A percentile compares a stretch with the other conserved stretches of the same genome.
phyloP scores from a whole-genome alignment of 129 eudicot species.

The Flaveria brownii region DNA sequence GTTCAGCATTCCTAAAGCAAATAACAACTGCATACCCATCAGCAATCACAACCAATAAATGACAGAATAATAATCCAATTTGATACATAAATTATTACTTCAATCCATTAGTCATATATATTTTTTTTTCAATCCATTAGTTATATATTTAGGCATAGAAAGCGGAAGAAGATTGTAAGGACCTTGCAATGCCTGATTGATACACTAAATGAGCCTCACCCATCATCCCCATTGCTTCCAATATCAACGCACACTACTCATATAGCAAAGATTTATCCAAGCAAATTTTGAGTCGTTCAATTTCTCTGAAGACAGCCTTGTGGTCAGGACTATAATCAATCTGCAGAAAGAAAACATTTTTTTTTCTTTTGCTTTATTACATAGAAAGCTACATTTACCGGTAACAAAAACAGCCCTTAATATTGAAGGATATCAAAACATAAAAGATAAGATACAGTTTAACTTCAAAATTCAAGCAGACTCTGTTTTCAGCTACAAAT shows the following conservation, averaged over 20 bases:
- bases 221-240: constrained; percentile 75
- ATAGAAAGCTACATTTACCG: neutral
- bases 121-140: neutral
- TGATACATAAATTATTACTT: neutral
- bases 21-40: constrained; percentile 4
- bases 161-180: constrained; percentile 4
- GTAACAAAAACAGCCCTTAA: neutral
- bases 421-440: too few species aligned
- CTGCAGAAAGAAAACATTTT: constrained; percentile 37
- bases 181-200: constrained; percentile 84
- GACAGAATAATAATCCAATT: neutral
- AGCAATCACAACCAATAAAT: constrained; percentile 1
- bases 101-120: neutral
- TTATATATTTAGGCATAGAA: neutral
- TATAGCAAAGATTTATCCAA: constrained; percentile 53
- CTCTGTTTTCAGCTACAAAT: constrained; percentile 5
- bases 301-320: constrained; percentile 55
- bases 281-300: constrained; percentile 59
- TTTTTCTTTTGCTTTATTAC: neutral
- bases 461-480: neutral
- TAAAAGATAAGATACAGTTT: too few species aligned
- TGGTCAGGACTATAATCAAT: constrained; percentile 63
- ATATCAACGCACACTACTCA: constrained; percentile 55
- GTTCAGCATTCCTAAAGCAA: constrained; percentile 76
- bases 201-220: constrained; percentile 61